phyloP scores from a whole-genome alignment of 2,329 filamentous ascomycete species.

The Alternaria arborescens region DNA sequence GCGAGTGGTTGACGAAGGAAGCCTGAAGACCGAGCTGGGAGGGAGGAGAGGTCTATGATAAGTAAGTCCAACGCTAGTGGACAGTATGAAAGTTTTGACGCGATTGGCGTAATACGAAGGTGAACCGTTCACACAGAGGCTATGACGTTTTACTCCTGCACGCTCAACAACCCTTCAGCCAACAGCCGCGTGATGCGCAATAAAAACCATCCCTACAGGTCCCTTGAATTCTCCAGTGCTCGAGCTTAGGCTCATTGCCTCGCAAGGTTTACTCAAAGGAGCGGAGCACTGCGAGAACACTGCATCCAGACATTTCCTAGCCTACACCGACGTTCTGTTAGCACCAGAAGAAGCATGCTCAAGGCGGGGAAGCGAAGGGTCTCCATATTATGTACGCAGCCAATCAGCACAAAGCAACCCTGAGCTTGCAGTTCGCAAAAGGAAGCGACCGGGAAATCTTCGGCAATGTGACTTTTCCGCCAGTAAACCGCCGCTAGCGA shows the following conservation, averaged over 20 bases:
- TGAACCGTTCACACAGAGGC: not conserved
- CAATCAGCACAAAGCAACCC: not conserved
- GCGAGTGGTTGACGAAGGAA: not conserved
- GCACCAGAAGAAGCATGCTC: not conserved
- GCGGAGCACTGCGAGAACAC: constrained; percentile 23
- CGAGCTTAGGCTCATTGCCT: not conserved
- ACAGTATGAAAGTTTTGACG: not conserved
- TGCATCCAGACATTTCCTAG: constrained; percentile 1
- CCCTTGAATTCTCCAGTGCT: not conserved
- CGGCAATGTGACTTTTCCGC: not conserved
- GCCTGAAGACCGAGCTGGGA: not conserved
- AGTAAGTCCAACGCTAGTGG: not conserved
- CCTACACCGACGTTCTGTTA: not conserved
- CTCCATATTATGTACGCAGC: not conserved
- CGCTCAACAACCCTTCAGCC: not conserved
- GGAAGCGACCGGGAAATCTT: not conserved
- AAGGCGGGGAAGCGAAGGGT: constrained; percentile 2
- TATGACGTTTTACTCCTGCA: not conserved
- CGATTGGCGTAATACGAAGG: not conserved
- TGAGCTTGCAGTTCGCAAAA: not conserved
- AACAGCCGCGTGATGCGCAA: not conserved
- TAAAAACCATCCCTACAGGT: not conserved
- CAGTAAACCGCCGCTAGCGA: constrained; percentile 2
- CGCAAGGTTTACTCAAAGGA: constrained; percentile 12
- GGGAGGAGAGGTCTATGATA: not conserved